These are phyloP conservation scores for Favolaschia claudopus DNA, from an alignment of 768 basidiomycete genomes.

Conservation along the genomic window DNA sequence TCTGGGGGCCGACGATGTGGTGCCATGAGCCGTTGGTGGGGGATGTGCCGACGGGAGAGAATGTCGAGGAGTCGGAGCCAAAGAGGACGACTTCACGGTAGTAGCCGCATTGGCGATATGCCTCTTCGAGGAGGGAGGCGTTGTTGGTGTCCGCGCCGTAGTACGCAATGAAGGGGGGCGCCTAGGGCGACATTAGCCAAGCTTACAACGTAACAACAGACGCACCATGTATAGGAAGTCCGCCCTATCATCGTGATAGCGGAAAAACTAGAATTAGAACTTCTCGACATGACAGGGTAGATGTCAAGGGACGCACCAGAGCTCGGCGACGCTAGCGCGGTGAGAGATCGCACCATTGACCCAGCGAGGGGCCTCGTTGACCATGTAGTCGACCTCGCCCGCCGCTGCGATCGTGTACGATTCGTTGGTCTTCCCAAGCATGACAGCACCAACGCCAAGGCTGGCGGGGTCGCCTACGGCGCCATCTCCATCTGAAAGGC, in stretches of 20 bases:
- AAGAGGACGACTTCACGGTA: conserved; percentile 46
- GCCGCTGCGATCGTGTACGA: conserved; percentile 46
- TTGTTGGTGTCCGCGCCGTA: conserved; percentile 49
- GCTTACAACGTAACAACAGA: no score
- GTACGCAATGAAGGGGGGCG: conserved; percentile 58
- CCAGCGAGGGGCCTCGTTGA: conserved; percentile 48
- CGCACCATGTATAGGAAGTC: conserved; percentile 63
- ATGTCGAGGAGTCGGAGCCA: conserved; percentile 33
- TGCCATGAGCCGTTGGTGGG: conserved; percentile 43
- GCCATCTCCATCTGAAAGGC: conserved; percentile 47
- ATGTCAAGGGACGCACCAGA: conserved; percentile 45
- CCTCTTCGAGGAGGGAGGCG: conserved; percentile 41
- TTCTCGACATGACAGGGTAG: background rate
- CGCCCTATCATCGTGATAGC: conserved; percentile 40
- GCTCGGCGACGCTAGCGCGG: conserved; percentile 53
- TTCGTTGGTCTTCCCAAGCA: conserved; percentile 48
- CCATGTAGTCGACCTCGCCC: conserved; percentile 51
- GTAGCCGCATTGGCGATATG: conserved; percentile 46
- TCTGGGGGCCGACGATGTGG: conserved; percentile 38
- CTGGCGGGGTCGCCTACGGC: conserved; percentile 66
- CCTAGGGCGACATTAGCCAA: no score
- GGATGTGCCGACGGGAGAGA: conserved; percentile 8
- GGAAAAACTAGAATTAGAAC: background rate
- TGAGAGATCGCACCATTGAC: conserved; percentile 64
- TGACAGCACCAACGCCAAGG: conserved; percentile 51